phyloP scores from a whole-genome alignment of 163 green algal genomes.

The Volvox carteri region DNA sequence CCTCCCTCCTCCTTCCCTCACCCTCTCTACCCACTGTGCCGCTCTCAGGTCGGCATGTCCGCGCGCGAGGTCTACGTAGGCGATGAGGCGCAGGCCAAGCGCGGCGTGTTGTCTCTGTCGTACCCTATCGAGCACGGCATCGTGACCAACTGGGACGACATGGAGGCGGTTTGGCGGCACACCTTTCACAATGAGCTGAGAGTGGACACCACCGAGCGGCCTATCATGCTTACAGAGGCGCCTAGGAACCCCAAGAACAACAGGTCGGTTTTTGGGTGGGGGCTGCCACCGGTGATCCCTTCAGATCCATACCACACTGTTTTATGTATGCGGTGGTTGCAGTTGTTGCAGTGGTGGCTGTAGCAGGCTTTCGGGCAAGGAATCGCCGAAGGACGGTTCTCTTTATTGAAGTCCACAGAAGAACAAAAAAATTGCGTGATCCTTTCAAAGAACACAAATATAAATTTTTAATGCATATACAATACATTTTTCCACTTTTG shows the following conservation, averaged over 20 bases:
- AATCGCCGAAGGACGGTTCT: too few relatives aligned
- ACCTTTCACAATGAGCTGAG: slow-evolving; percentile 99
- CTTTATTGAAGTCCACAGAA: too few relatives aligned
- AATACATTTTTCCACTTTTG: too few relatives aligned
- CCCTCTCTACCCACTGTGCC: background rate
- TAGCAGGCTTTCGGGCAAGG: too few relatives aligned
- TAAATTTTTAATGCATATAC: too few relatives aligned
- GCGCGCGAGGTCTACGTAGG: slow-evolving; percentile 90
- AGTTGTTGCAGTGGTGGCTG: too few relatives aligned
- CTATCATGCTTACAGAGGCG: slow-evolving; percentile 96
- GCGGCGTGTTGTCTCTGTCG: slow-evolving; percentile 94
- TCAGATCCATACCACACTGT: too few relatives aligned
- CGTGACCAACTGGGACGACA: slow-evolving; percentile 93
- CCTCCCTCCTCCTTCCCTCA: background rate
- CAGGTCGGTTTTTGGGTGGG: background rate
- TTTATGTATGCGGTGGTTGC: too few relatives aligned
- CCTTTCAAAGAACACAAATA: too few relatives aligned
- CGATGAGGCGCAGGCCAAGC: slow-evolving; percentile 96
- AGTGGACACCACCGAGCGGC: slow-evolving; percentile 87
- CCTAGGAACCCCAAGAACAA: slow-evolving; percentile 96
- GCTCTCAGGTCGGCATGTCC: slow-evolving; percentile 47
- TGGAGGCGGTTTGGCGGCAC: slow-evolving; percentile 98
- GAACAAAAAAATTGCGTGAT: too few relatives aligned
- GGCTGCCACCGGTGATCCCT: too few relatives aligned
- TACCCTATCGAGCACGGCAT: slow-evolving; percentile 98